phyloP scores from a whole-genome alignment of 768 basidiomycete species.

The Termitomyces sp. region DNA sequence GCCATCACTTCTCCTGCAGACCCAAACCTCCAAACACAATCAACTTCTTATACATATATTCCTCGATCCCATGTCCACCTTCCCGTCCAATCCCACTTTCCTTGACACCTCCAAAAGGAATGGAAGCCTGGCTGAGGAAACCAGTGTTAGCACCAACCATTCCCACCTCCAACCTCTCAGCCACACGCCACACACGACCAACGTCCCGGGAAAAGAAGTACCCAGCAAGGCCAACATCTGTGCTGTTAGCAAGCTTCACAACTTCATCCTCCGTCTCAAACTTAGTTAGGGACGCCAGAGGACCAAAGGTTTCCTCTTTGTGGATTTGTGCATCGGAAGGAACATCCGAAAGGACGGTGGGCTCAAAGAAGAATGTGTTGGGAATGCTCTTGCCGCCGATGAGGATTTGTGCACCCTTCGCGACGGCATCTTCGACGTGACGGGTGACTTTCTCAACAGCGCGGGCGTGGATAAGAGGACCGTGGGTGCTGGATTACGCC shows the following conservation, averaged over 20 bases:
- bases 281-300: constrained; percentile 77
- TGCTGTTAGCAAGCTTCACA: constrained; percentile 75
- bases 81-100: constrained; percentile 84
- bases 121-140: constrained; percentile 66
- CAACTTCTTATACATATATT: constrained; percentile 80
- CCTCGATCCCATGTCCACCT: constrained; percentile 85
- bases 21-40: constrained; percentile 74
- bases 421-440: constrained; percentile 86
- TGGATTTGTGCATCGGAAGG: constrained; percentile 57
- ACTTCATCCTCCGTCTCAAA: constrained; percentile 96
- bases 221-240: constrained; percentile 84
- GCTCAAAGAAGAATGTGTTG: constrained; percentile 66
- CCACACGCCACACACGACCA: constrained; percentile 88
- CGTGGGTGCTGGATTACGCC: constrained; percentile 66
- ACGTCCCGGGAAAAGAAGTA: constrained; percentile 90
- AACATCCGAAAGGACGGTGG: constrained; percentile 88
- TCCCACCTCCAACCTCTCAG: constrained; percentile 90
- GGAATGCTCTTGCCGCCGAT: constrained; percentile 77
- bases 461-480: constrained; percentile 85
- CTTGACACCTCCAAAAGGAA: constrained; percentile 90
- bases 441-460: constrained; percentile 80
- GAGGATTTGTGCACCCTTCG: constrained; percentile 81
- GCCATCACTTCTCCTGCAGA: constrained; percentile 7
- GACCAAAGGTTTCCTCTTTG: constrained; percentile 93
- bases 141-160: constrained; percentile 87